Conservation (phyloP, 176 grass and related monocot genomes). For the Triticum aestivum region IWGSC_CS_RefSeq_v2.1 NC_057811.1:41580331-41580830, state of each 20-base stretch:
- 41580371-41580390: neutral
- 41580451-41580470: neutral
- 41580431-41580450: neutral
- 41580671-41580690: conserved; percentile 50
- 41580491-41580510: too few relatives aligned
- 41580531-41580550: neutral
- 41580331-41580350: neutral
- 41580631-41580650: conserved; percentile 34
- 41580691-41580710: conserved; percentile 55
- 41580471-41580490: neutral
- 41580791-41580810: neutral
- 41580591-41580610: conserved; percentile 48
- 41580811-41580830: neutral
- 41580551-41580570: neutral
- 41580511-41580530: too few relatives aligned
- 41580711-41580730: conserved; percentile 25
- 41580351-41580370: neutral
- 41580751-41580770: neutral
- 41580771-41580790: neutral
- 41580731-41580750: conserved; percentile 46
- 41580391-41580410: neutral
- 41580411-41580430: neutral
- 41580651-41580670: conserved; percentile 47
- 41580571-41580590: neutral
- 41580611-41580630: conserved; percentile 36